These are phyloP conservation scores for Elongisporangium anandrum DNA, from an alignment of 352 stramenopile species.

Conservation along the genomic window DNA sequence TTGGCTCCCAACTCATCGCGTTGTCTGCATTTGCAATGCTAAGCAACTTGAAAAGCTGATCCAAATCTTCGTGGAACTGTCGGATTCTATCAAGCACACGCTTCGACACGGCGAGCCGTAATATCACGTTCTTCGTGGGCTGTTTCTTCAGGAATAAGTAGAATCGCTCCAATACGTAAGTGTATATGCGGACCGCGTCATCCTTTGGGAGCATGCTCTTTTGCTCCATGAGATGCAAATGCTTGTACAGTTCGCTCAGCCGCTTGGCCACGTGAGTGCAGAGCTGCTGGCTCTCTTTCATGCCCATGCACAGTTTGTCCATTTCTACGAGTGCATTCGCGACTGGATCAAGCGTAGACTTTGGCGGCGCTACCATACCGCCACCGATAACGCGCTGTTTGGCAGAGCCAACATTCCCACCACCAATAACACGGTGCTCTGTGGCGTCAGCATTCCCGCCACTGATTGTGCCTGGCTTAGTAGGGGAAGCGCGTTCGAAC, in stretches of 20 bases:
- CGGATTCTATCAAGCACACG: slow-evolving; percentile 11
- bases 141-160: slow-evolving; percentile 12
- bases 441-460: too few species aligned
- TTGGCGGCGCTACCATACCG: too few species aligned
- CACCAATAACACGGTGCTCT: too few species aligned
- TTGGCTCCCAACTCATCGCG: slow-evolving; percentile 19
- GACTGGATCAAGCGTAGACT: background rate
- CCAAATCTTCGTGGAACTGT: slow-evolving; percentile 21
- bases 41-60: slow-evolving; percentile 22
- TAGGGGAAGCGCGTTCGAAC: too few species aligned
- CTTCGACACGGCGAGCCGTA: slow-evolving; percentile 11
- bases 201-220: slow-evolving; percentile 9
- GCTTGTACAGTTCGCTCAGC: slow-evolving; percentile 13
- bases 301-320: slow-evolving; percentile 5
- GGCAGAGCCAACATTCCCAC: too few species aligned
- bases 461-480: too few species aligned
- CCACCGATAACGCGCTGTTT: too few species aligned
- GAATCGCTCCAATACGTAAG: slow-evolving; percentile 11
- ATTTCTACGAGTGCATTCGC: slow-evolving; percentile 15
- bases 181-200: slow-evolving; percentile 10
- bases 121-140: slow-evolving; percentile 12
- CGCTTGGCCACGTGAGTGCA: slow-evolving; percentile 16
- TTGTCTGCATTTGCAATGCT: slow-evolving; percentile 15
- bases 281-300: slow-evolving; percentile 9
- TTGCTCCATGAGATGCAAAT: slow-evolving; percentile 15